Base-by-base conservation (phyloP, 441 rosid genomes). In the Adansonia gregorii region DNA sequence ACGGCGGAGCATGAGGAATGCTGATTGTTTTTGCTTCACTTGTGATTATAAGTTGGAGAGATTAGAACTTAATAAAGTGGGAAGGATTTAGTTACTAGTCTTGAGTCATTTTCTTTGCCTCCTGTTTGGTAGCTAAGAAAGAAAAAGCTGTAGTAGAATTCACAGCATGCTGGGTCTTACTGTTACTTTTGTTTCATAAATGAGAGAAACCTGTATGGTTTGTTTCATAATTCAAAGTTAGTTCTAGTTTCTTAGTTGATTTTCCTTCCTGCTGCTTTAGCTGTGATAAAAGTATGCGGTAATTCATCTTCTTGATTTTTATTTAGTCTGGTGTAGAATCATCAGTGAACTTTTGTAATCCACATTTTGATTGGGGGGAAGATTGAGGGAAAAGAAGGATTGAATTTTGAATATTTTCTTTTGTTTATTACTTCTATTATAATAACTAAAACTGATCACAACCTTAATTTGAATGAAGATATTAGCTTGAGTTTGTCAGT, bases 301-400 rank as follows among this genome's bases (percentile, higher is more conserved):
- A 48, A 9, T 8, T 43, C 71, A 19, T 66, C 24, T 66, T 22
- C 71, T 41, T 65, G 12, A 60, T 65, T n/a, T 65, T 66, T 65
- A 65, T 64, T 14, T 64, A 64, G 10, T 63, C 67, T 63, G 67
- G 10, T 39, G 3, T 8, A 4, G 22, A 65, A 39, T 35, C 8
- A 39, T 39, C 54, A 9, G 17, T 46, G 39, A 24, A 12, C 1
- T 6, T 48, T 8, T 68, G 58, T 22, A 6, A 22, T 48, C 41
- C 6, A 9, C 24, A 8, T 15, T 68, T 69, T 69, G 59, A 14
- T 49, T 49, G 20, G 43, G 35, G n/a, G 19, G 41, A 69, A 49
- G 6, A 69, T 48, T 61, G 43, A 22, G 19, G 55, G 39, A 24
- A 49, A 48, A 22, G 10, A 8, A 48, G 17, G 55, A 48, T 48